Conservation (phyloP, 2,329 filamentous ascomycete species). For the Ilyonectria robusta region DNA sequence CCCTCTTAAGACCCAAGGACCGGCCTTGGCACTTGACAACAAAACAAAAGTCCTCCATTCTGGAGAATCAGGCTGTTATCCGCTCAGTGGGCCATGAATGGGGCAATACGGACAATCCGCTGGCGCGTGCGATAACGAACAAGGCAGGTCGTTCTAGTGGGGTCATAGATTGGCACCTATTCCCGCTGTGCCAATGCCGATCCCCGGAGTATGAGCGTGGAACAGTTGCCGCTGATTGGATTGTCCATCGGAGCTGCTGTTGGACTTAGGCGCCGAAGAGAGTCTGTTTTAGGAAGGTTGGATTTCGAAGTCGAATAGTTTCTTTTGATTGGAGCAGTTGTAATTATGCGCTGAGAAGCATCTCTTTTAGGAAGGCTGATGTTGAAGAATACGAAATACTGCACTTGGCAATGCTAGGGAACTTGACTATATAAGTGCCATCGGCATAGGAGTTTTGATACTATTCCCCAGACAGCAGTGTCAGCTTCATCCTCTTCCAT, state of each 20-base stretch:
- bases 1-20: slow-evolving; percentile 6
- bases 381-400: not conserved
- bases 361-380: not conserved
- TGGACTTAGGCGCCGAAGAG: too few relatives aligned
- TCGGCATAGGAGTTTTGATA: not conserved
- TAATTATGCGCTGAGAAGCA: not conserved
- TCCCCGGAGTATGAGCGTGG: not conserved
- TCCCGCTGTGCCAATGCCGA: not conserved
- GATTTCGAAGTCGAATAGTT: not conserved
- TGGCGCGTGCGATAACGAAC: slow-evolving; percentile 6
- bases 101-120: not conserved
- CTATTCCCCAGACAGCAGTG: not conserved
- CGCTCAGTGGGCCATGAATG: not conserved
- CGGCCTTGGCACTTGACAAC: slow-evolving; percentile 21
- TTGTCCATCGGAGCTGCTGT: not conserved
- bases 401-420: not conserved
- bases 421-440: slow-evolving; percentile 1
- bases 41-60: slow-evolving; percentile 8
- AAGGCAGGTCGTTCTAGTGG: slow-evolving; percentile 19
- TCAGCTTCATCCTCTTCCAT: not conserved
- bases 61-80: slow-evolving; percentile 4
- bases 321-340: not conserved
- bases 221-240: not conserved
- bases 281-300: slow-evolving; percentile 16
- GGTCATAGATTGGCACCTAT: not conserved